Evolutionary conservation across 495 filamentous ascomycete genomes (phyloP), one percentile per base, ranked within the genome.

Genomic region (Melanomma pulvis-pyrius): DNA sequence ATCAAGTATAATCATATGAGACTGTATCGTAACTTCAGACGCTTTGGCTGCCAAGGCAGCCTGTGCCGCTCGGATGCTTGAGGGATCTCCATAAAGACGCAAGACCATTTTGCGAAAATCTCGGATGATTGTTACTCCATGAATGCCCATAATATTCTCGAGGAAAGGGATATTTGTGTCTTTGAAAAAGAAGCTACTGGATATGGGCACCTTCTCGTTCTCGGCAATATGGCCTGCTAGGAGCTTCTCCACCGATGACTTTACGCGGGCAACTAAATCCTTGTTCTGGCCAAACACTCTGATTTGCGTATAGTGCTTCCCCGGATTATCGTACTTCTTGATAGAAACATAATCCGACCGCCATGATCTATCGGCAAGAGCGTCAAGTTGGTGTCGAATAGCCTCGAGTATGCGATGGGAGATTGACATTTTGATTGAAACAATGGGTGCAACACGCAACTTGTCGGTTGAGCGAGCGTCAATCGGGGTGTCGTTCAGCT

Each of bases 401-500:
- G 59, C 59, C n/a, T 17, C 21, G 9, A 68, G 58, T 8, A 62
- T 57, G 11, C 52, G 32, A n/a, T 19, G 29, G 9, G 58, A 57
- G 22, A 68, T 58, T 11, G 65, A 68, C 51, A 68, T 8, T 30
- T 68, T 68, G 19, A 68, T 51, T 6, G 65, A 68, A 22, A 68
- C 28, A 24, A 68, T 24, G 25, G 50, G 59, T 5, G 58, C 25
- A 22, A 68, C 65, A 17, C 34, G 58, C 44, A 68, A 15, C 41
- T 68, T 68, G 21, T 49, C 51, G 17, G 49, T 63, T 9, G 56
- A 59, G 25, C 15, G 15, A 1, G 50, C 7, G 21, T 68, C 65
- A 11, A 68, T 7, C 2, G 15, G 8, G 26, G 51, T 62, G n/a
- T 58, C 50, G 26, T 68, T 36, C 49, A 68, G 11, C 41, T 56